Base-by-base conservation (phyloP, 2,329 filamentous ascomycete species). In the Aspergillus sp. region DNA sequence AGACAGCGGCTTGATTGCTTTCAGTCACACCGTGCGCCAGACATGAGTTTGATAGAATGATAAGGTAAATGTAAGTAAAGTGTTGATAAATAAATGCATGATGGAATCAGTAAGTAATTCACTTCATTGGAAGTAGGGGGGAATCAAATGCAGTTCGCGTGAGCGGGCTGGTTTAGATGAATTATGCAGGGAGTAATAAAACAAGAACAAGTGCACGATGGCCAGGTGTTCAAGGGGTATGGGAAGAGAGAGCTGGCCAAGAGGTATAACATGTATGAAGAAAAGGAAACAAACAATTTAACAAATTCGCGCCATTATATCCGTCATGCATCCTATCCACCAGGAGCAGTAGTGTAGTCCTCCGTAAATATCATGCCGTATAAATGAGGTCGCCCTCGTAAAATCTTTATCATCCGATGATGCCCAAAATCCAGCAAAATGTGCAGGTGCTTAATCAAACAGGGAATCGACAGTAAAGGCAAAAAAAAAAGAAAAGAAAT, bases 341-440 rank as follows among this genome's bases (percentile, higher is more conserved):
- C 39, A 57, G 43, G 44, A 50, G 41, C 24, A 39, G 20, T 20
- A 52, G 26, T 26, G 45, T 57, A 44, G 30, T 53, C 44, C 43
- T 57, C 44, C 45, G 34, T 50, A 24, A 11, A 54, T 32, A 57
- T 34, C 48, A 54, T 32, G 53, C 26, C 48, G 53, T 58, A 56
- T 54, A 58, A n/a, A 41, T 43, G 63, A 63, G 63, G 63, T 65
- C 51, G 62, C 63, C 63, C 63, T 62, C 63, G 44, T 53, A 52
- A 49, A 57, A 42, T 48, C 57, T 64, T 43, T 66, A 61, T 57
- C 49, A 38, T 53, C 51, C 52, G 47, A 13, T 59, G 58, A 57
- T 59, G 45, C 56, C 50, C 53, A 55, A 53, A 55, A 32, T 48
- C 38, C 43, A 47, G 22, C 34, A 39, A 26, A 55, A 55, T 45